Evolutionary conservation across 805 yeast genomes (phyloP), one percentile per base, ranked within the genome.

Genomic region (Candida nemodendra): DNA sequence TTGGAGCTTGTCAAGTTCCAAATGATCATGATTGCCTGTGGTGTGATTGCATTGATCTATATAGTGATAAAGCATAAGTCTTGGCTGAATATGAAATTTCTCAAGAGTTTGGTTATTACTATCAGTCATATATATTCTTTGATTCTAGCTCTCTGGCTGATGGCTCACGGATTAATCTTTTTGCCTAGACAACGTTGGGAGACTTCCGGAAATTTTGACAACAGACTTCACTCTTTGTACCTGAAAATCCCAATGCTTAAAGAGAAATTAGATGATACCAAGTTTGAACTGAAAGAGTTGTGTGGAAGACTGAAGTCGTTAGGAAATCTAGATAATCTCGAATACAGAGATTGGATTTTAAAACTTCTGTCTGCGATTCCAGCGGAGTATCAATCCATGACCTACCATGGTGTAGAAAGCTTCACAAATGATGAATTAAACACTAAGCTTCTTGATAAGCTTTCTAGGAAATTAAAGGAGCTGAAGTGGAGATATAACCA

Each of bases 81-180:
- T 9, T 51, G 55, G 52, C 41, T 62, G 13, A 56, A 51, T 27
- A 47, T 74, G 30, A 74, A 71, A 17, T 65, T 79, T 34, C 61
- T 87, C 48, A 82, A 80, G 56, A 71, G 80, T 21, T 71, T 87
- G 61, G 69, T 83, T 14, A 82, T 87, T 44, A 90, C 93, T 0
- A 51, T 84, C 9, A 77, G 93, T 1, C 93, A 87, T 56, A 79
- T 83, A 15, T 87, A 86, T 57, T 76, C 95, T 0, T 68, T 87
- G 53, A 68, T 81, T 2, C 53, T 87, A 23, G 89, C 91, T 2
- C 70, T 84, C 16, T 85, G 93, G 91, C 64, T 87, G 41, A 79
- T 87, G 84, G 85, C 91, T 2, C 90, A 86, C 57, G 95, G 95
- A 0, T 61, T 84, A 33, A 74, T 84, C 13, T 71, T 73, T 30